Evolutionary conservation across 768 basidiomycete genomes (phyloP).

Genomic region (Macrocybe gigantea): DNA sequence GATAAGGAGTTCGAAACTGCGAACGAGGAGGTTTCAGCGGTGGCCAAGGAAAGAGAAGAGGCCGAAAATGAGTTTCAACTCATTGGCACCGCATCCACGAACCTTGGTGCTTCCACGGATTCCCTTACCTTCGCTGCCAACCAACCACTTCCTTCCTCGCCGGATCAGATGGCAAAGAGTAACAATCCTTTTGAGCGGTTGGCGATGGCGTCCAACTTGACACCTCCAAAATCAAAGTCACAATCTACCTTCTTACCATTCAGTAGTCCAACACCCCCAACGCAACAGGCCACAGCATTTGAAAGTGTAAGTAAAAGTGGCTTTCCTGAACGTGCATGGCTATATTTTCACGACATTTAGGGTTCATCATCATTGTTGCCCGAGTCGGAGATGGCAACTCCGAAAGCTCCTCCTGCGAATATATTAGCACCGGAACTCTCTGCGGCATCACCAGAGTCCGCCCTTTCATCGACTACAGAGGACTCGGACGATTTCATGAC

Average conservation of each 20-base stretch:
- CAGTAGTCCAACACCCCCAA: conserved; percentile 27
- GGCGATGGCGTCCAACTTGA: conserved; percentile 36
- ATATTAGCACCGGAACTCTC: conserved; percentile 11
- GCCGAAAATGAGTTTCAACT: conserved; percentile 45
- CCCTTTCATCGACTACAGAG: conserved; percentile 17
- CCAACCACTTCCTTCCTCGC: conserved; percentile 70
- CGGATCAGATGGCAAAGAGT: conserved; percentile 62
- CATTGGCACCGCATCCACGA: conserved; percentile 17
- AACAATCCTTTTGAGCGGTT: conserved; percentile 91
- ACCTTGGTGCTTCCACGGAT: conserved; percentile 36
- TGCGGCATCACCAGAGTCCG: conserved; percentile 9
- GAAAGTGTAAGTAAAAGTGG: no score
- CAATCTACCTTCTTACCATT: conserved; percentile 60
- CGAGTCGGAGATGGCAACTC: conserved; percentile 6
- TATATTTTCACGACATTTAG: no score
- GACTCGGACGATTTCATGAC: conserved; percentile 58
- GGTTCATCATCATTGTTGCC: no score
- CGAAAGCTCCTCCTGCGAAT: conserved; percentile 13
- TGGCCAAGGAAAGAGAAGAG: conserved; percentile 50
- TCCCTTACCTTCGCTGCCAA: conserved; percentile 56
- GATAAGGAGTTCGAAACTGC: conserved; percentile 73
- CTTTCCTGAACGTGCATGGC: no score
- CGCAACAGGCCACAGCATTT: conserved; percentile 22
- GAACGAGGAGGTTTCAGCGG: conserved; percentile 41
- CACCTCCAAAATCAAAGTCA: conserved; percentile 47